Evolutionary conservation across 2,329 filamentous ascomycete species (phyloP).

Genomic region (Aspergillus candidus): DNA sequence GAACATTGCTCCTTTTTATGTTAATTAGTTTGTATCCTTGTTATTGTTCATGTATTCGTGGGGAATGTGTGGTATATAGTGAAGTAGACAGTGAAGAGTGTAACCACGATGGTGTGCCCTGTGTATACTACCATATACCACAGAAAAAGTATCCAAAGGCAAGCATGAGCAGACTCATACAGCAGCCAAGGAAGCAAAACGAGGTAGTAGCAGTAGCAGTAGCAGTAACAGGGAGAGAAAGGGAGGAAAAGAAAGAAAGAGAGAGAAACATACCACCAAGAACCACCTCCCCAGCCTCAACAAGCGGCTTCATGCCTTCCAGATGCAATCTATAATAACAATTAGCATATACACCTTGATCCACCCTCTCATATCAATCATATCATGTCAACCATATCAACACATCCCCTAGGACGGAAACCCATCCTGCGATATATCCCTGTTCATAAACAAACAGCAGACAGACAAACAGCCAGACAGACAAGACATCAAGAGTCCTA

Average conservation of each 20-base stretch:
- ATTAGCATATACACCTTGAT: background rate
- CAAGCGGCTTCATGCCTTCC: slow-evolving; percentile 46
- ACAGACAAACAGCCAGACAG: too few species aligned
- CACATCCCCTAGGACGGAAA: background rate
- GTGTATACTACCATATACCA: too few species aligned
- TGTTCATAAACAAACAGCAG: too few species aligned
- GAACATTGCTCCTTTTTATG: slow-evolving; percentile 56
- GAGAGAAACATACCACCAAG: slow-evolving; percentile 53
- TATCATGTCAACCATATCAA: background rate
- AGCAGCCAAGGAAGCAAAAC: too few species aligned
- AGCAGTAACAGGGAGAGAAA: background rate
- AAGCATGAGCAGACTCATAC: too few species aligned
- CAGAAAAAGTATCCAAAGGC: too few species aligned
- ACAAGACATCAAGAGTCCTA: background rate
- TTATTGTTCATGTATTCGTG: background rate
- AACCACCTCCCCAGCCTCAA: slow-evolving; percentile 54
- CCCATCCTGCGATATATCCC: too few species aligned
- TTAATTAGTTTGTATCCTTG: background rate
- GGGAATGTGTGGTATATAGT: background rate
- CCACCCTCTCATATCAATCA: background rate
- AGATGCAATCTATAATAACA: slow-evolving; percentile 47
- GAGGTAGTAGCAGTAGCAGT: too few species aligned
- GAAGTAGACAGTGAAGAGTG: too few species aligned
- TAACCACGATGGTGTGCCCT: too few species aligned
- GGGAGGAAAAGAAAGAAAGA: background rate